A percentile compares a stretch with the other conserved stretches of the same genome.
These are phyloP conservation scores for Wickerhamiella occidentalis DNA, from an alignment of 805 yeast species.

Conservation along the genomic window DNA sequence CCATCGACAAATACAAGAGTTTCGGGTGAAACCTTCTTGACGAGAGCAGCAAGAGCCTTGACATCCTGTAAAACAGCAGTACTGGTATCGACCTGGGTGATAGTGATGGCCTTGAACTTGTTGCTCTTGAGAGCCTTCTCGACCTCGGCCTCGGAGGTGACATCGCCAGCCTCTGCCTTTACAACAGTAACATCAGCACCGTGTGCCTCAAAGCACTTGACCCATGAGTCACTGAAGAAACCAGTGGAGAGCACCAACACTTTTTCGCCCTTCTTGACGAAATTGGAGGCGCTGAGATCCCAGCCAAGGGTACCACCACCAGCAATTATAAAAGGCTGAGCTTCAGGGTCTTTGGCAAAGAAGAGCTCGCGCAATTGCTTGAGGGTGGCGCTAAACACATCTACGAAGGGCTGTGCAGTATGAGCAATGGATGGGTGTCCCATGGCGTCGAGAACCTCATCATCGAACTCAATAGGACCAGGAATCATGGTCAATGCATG, in stretches of 20 bases:
- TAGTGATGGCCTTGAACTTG: constrained; percentile 57
- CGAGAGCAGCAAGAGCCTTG: constrained; percentile 45
- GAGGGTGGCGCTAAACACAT: constrained; percentile 58
- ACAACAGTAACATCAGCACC: constrained; percentile 65
- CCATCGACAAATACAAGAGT: constrained; percentile 83
- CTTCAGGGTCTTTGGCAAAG: constrained; percentile 48
- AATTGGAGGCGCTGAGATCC: constrained; percentile 78
- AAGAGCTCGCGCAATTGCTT: constrained; percentile 60
- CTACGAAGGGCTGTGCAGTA: constrained; percentile 71
- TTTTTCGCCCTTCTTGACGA: constrained; percentile 50
- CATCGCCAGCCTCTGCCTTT: constrained; percentile 62
- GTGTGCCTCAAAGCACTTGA: constrained; percentile 58
- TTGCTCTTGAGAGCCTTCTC: constrained; percentile 42
- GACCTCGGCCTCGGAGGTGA: constrained; percentile 44
- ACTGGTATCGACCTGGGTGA: constrained; percentile 94
- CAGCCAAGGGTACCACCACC: constrained; percentile 95
- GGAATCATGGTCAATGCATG: constrained; percentile 52
- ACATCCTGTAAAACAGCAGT: constrained; percentile 83
- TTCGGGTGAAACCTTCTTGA: constrained; percentile 58
- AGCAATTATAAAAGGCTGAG: constrained; percentile 71
- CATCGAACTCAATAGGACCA: constrained; percentile 79
- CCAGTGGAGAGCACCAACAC: constrained; percentile 83
- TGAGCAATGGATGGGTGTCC: constrained; percentile 79
- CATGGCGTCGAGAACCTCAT: constrained; percentile 67
- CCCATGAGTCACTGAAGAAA: constrained; percentile 71